Evolutionary conservation across 371 early-diverging fungal species (phyloP).

Genomic region (Mucor piriformis): DNA sequence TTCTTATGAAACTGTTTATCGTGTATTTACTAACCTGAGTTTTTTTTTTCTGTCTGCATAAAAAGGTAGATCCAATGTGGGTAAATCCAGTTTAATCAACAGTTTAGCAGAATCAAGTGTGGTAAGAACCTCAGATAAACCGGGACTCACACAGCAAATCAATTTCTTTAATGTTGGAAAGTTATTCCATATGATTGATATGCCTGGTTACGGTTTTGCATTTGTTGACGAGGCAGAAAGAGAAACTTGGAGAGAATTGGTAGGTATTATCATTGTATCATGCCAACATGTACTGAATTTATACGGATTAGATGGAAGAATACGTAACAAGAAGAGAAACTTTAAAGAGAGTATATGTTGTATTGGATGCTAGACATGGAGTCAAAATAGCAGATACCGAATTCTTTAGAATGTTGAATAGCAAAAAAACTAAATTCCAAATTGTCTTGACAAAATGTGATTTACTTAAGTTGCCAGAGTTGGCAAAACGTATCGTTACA

Average conservation of each 20-base stretch:
- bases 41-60: too few species aligned
- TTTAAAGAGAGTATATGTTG: slow-evolving; percentile 68
- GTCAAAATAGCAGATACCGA: slow-evolving; percentile 65
- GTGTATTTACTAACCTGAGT: too few species aligned
- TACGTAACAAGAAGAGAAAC: slow-evolving; percentile 65
- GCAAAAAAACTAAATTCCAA: slow-evolving; percentile 66
- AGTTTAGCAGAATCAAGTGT: slow-evolving; percentile 63
- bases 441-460: slow-evolving; percentile 86
- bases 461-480: slow-evolving; percentile 60
- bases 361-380: slow-evolving; percentile 84
- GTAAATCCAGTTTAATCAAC: slow-evolving; percentile 79
- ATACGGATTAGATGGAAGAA: slow-evolving; percentile 75
- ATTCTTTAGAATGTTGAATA: slow-evolving; percentile 61
- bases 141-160: slow-evolving; percentile 81
- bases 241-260: slow-evolving; percentile 66
- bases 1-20: not conserved
- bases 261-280: too few species aligned
- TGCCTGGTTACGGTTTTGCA: slow-evolving; percentile 91
- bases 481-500: slow-evolving; percentile 58
- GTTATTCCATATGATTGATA: slow-evolving; percentile 75
- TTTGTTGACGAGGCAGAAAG: slow-evolving; percentile 71
- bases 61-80: slow-evolving; percentile 78
- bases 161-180: slow-evolving; percentile 75
- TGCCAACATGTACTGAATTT: too few species aligned
- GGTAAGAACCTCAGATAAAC: slow-evolving; percentile 71